Percentiles rank a stretch among this genome's conserved stretches.
phyloP scores from a whole-genome alignment of 805 yeast genomes.

The Metschnikowia orientalis region DNA sequence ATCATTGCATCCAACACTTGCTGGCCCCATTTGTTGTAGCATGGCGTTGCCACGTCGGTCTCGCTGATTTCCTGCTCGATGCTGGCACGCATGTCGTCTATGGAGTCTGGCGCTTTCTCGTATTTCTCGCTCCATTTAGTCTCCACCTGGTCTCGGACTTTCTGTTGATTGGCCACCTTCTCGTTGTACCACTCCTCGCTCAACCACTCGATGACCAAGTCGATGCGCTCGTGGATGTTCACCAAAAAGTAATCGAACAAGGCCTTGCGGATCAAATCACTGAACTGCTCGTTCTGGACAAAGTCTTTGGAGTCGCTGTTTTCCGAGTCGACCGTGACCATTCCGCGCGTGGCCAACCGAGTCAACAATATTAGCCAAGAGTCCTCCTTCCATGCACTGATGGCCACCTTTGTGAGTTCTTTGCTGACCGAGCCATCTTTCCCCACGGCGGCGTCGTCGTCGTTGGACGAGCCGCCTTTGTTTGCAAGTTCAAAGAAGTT shows the following conservation, averaged over 20 bases:
- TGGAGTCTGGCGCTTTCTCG: constrained; percentile 15
- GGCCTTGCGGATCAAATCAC: constrained; percentile 63
- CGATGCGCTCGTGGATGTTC: constrained; percentile 68
- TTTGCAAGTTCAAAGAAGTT: constrained; percentile 52
- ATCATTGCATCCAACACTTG: constrained; percentile 72
- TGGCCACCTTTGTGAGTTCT: constrained; percentile 57
- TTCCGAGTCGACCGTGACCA: constrained; percentile 28
- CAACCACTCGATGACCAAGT: constrained; percentile 82
- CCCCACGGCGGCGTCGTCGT: constrained; percentile 12
- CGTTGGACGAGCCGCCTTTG: constrained; percentile 16
- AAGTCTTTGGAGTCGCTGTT: constrained; percentile 24
- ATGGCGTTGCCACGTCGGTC: constrained; percentile 33
- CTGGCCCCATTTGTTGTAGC: constrained; percentile 65
- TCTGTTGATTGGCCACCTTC: constrained; percentile 36
- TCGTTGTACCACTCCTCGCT: constrained; percentile 91
- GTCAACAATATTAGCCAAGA: constrained; percentile 76
- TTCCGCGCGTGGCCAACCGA: constrained; percentile 80
- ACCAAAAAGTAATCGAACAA: constrained; percentile 69
- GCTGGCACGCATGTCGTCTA: constrained; percentile 15
- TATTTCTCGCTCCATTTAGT: constrained; percentile 15
- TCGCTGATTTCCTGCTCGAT: constrained; percentile 18
- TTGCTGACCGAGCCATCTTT: constrained; percentile 29
- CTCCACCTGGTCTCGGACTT: constrained; percentile 17
- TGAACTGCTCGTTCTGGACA: constrained; percentile 35
- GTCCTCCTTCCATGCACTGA: constrained; percentile 50